Base-by-base conservation (phyloP, 768 basidiomycete species). In the Hysterangium stoloniferum region DNA sequence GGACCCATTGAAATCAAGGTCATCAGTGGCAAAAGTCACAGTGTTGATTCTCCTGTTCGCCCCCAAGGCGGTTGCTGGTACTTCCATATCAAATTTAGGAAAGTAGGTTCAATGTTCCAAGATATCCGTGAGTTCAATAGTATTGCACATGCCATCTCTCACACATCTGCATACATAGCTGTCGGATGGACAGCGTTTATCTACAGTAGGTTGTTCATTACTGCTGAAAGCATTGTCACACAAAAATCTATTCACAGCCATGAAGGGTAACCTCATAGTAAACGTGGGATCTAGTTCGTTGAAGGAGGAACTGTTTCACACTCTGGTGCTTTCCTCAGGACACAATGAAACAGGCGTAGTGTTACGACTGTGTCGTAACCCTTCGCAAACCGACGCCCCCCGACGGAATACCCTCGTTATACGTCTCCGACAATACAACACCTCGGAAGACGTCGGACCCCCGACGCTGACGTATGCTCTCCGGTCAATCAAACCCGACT, bases 61-160 rank as follows among this genome's bases (percentile, higher is more conserved):
- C 90, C 90, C 0, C 76, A 93, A 0, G 94, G 94, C 11, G 94
- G 94, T 4, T 94, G 92, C 66, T 94, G 90, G 88, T 96, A 80
- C 66, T 83, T 94, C 68, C 89, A 94, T 61, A 67, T 84, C 54
- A 79, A 70, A 52, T 81, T 94, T 63, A 67, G 74, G 24, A 74
- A 75, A 53, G 73, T 78, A 27, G 80, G 77, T 1, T 71, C 62
- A 25, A 74, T 90, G 27, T 95, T 88, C 70, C 94, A 94, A 62
- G 79, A 84, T 8, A 71, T 97, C 34, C 93, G 88, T 81, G 56
- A 61, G 83, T 67, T 25, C n/a, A 4, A 17, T 27, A 20, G 9
- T 17, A 33, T 12, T 4, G 29, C 42, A 35, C 15, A 28, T n/a
- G 24, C 32, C 25, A 17, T 15, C n/a, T 41, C 28, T 32, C 35